A percentile compares a stretch with the other conserved stretches of the same genome.
Conservation (phyloP, 2,329 filamentous ascomycete species). For the Saccharata proteae region DNA sequence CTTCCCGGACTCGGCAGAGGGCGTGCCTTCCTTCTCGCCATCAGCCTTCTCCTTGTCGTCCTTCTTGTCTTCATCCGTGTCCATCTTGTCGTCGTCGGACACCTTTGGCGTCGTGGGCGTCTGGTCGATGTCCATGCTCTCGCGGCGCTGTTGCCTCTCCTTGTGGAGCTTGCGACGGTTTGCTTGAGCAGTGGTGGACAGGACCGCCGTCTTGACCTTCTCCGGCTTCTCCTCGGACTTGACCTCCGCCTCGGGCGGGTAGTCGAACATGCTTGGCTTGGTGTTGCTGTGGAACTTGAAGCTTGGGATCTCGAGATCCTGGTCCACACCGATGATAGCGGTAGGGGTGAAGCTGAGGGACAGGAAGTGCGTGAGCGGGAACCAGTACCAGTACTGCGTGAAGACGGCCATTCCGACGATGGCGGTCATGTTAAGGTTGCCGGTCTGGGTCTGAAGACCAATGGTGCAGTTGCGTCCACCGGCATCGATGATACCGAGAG, state of each 20-base stretch:
- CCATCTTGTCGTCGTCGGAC: conserved; percentile 70
- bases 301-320: conserved; percentile 82
- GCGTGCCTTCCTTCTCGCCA: conserved; percentile 47
- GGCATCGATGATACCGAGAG: conserved; percentile 93
- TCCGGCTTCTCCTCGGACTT: conserved; percentile 90
- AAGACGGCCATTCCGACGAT: conserved; percentile 98
- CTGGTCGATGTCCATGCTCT: conserved; percentile 91
- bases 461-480: conserved; percentile 98
- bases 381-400: conserved; percentile 99
- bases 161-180: conserved; percentile 91
- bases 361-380: conserved; percentile 95
- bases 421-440: conserved; percentile 96
- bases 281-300: conserved; percentile 96
- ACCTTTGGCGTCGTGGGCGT: conserved; percentile 63
- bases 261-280: conserved; percentile 90
- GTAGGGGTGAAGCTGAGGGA: conserved; percentile 95
- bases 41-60: conserved; percentile 24
- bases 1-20: conserved; percentile 49
- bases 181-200: conserved; percentile 93
- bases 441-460: conserved; percentile 91
- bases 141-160: conserved; percentile 74
- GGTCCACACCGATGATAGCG: conserved; percentile 85
- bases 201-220: conserved; percentile 85
- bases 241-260: conserved; percentile 90
- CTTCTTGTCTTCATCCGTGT: conserved; percentile 41